Conservation (phyloP, 768 basidiomycete species). For the Lactarius indigo region DNA sequence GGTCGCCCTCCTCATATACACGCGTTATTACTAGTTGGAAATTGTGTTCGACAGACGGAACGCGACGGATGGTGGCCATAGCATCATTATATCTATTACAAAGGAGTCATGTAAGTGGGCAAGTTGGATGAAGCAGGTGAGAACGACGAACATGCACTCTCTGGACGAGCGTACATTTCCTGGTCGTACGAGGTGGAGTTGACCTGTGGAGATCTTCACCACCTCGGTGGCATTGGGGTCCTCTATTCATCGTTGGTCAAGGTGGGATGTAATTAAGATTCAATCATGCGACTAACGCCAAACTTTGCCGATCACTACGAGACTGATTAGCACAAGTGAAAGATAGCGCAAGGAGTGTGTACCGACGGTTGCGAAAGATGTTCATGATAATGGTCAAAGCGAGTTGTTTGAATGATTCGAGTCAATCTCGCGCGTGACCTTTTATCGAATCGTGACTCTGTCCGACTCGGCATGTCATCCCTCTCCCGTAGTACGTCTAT, state of each 20-base stretch:
- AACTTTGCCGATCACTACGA: constrained; percentile 76
- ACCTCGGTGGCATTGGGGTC: constrained; percentile 94
- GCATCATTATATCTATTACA: constrained; percentile 84
- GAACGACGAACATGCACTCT: constrained; percentile 87
- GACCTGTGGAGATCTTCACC: constrained; percentile 88
- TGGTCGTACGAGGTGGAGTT: constrained; percentile 86
- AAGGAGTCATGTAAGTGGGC: neutral
- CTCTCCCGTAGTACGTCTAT: constrained; percentile 15
- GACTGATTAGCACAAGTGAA: constrained; percentile 28
- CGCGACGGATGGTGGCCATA: constrained; percentile 88
- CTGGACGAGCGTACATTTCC: constrained; percentile 87
- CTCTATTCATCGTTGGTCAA: constrained; percentile 48
- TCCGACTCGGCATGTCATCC: constrained; percentile 9
- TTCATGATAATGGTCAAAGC: constrained; percentile 56
- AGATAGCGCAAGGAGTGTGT: constrained; percentile 14
- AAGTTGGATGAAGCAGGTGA: neutral
- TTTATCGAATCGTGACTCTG: constrained; percentile 2
- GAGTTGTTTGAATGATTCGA: constrained; percentile 21
- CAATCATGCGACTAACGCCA: constrained; percentile 68
- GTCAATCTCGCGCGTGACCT: constrained; percentile 18
- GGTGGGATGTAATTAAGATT: constrained; percentile 1
- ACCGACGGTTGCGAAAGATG: constrained; percentile 78
- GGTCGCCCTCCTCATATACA: constrained; percentile 96
- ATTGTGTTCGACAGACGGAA: constrained; percentile 70
- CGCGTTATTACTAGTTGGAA: constrained; percentile 94